Percentiles rank a stretch among this genome's conserved stretches.
Conservation (phyloP, 2,329 filamentous ascomycete genomes). For the Aaosphaeria arxii region DNA sequence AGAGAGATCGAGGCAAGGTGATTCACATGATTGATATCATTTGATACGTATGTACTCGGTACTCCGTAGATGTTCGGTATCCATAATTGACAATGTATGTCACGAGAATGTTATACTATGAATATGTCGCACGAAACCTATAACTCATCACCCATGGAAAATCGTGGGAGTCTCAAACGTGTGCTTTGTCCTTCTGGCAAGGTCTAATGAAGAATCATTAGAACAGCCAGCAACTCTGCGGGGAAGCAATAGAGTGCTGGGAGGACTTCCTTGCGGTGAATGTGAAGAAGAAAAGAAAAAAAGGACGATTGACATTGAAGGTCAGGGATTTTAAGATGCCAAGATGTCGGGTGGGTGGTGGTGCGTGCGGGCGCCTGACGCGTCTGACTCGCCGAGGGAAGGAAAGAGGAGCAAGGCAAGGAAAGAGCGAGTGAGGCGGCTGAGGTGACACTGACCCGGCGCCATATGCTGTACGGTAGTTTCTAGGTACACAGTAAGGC, state of each 20-base stretch:
- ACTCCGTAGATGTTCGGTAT: background rate
- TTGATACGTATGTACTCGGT: too few relatives aligned
- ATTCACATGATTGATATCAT: too few relatives aligned
- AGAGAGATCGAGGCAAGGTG: background rate
- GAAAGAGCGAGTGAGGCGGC: too few relatives aligned
- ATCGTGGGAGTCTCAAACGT: conserved; percentile 7
- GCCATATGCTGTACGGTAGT: too few relatives aligned
- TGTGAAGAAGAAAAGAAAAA: conserved; percentile 17
- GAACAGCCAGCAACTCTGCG: conserved; percentile 31
- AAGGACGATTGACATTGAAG: conserved; percentile 2
- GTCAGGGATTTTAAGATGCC: background rate
- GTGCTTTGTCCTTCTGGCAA: background rate
- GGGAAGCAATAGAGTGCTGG: conserved; percentile 21
- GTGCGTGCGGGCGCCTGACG: background rate
- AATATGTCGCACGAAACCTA: conserved; percentile 5
- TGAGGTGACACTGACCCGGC: too few relatives aligned
- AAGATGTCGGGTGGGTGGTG: background rate
- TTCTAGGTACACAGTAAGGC: too few relatives aligned
- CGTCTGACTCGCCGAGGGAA: background rate
- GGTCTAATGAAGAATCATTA: conserved; percentile 8
- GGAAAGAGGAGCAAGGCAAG: too few relatives aligned
- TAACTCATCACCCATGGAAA: conserved; percentile 2
- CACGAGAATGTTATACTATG: background rate
- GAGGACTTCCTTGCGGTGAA: conserved; percentile 31
- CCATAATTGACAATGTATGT: background rate